Conservation (phyloP, 2,329 filamentous ascomycete species). For the Stenocarpella maydis region DNA sequence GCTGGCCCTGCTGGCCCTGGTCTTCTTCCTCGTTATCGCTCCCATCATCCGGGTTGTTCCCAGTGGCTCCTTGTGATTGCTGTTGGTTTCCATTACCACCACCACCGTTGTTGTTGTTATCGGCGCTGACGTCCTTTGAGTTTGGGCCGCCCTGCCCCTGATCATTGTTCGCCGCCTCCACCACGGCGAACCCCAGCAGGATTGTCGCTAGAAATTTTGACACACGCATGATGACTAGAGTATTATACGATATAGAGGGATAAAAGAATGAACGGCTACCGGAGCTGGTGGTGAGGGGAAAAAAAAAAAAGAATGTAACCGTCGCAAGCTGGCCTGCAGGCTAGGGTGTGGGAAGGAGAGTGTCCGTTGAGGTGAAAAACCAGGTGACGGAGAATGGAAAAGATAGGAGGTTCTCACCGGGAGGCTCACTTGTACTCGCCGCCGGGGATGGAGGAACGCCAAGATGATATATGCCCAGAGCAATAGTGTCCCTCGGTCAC, state of each 20-base stretch:
- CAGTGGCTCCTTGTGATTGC: constrained; percentile 28
- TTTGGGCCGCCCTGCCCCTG: constrained; percentile 11
- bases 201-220: constrained; percentile 38
- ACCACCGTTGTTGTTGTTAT: constrained; percentile 13
- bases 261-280: constrained; percentile 31
- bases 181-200: constrained; percentile 39
- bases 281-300: constrained; percentile 18
- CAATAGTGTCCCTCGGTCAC: not conserved
- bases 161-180: constrained; percentile 36
- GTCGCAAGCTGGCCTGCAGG: constrained; percentile 32
- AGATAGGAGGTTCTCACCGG: constrained; percentile 9
- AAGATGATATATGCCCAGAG: constrained; percentile 8
- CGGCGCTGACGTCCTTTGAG: constrained; percentile 20
- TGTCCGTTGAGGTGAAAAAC: constrained; percentile 5
- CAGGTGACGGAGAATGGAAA: constrained; percentile 14
- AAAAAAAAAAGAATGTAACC: constrained; percentile 16
- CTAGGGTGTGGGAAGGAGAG: constrained; percentile 5
- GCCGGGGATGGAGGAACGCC: constrained; percentile 13
- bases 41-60: not conserved
- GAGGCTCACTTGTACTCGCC: constrained; percentile 5
- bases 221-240: constrained; percentile 38
- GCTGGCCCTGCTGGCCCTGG: not conserved
- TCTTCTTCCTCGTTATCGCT: not conserved
- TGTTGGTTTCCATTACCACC: constrained; percentile 6
- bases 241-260: constrained; percentile 17